Base-by-base conservation (phyloP, 1,139 yeast species). In the Candida dubliniensis region DNA sequence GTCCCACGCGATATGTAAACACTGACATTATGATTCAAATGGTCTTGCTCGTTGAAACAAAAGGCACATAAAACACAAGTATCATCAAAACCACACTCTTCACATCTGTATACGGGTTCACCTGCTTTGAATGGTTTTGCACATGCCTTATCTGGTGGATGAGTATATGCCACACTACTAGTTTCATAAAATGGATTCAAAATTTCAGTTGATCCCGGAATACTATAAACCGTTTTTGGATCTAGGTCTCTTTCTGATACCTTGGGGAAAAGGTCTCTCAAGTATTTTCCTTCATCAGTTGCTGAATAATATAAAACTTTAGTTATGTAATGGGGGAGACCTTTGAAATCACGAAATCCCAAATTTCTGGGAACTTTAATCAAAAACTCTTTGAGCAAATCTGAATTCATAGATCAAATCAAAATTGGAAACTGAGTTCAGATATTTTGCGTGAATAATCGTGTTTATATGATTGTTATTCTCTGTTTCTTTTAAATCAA, bases 1-100 rank as follows among this genome's bases (percentile, higher is more conserved):
- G 55, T 55, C 1, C 79, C 83, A 2, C 61, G 52, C 3, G 87
- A 74, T 9, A 70, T 67, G 50, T 76, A 76, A 36, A 79, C 74
- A 15, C 71, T 64, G 2, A 86, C 87, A 48, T 77, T 77, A 58
- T 86, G 95, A 38, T 75, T 81, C 12, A 64, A 57, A 59, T 86
- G 95, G 55, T 84, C 89, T 2, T 73, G 71, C 44, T 77, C 76
- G 58, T 84, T 83, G 64, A 84, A 86, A 57, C 95, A 86, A 53
- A 77, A 66, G 10, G 74, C 76, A 61, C 95, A 86, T 26, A 86
- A 60, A 12, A 87, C 90, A 68, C 95, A 86, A 0, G 90, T 82
- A 9, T 79, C 80, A 60, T 86, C 95, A 50, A 74, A 78, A 1
- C 87, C 88, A 69, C 93, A 86, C 36, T 71, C 69, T 14, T 58